Evolutionary conservation across 1,284 basidiomycete species (phyloP).

Genomic region (Polyporus tsugae): DNA sequence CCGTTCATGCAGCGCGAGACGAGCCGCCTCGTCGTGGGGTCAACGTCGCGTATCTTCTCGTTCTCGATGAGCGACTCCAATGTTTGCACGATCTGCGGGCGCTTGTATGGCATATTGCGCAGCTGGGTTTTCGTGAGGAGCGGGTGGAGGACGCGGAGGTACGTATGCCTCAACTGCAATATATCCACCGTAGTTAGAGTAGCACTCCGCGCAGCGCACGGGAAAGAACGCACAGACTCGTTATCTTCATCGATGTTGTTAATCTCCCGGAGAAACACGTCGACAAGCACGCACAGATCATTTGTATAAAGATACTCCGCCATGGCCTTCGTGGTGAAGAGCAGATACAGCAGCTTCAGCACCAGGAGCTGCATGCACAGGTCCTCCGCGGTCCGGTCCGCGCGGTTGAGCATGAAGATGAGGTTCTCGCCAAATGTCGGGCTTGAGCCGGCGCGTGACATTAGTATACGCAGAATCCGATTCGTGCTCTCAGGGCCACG

Average conservation of each 20-base stretch:
- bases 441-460: conserved; percentile 82
- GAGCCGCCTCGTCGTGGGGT: conserved; percentile 87
- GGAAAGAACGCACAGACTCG: conserved; percentile 76
- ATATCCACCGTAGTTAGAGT: not conserved
- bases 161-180: conserved; percentile 90
- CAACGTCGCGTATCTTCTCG: conserved; percentile 82
- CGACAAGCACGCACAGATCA: conserved; percentile 94
- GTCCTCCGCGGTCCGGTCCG: conserved; percentile 88
- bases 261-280: conserved; percentile 95
- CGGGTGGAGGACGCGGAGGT: conserved; percentile 95
- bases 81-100: conserved; percentile 85
- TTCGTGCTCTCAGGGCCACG: conserved; percentile 61
- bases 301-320: conserved; percentile 99
- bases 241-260: conserved; percentile 92
- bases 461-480: conserved; percentile 84
- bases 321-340: conserved; percentile 94
- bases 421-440: conserved; percentile 98
- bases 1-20: conserved; percentile 92
- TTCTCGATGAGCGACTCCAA: conserved; percentile 84
- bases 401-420: conserved; percentile 98
- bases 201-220: not conserved
- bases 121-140: conserved; percentile 96
- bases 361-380: conserved; percentile 95
- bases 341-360: conserved; percentile 93
- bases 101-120: conserved; percentile 87